A percentile compares a stretch with the other conserved stretches of the same genome.
These are phyloP conservation scores for Fusarium torulosum DNA, from an alignment of 2,329 filamentous ascomycete genomes.

Conservation along the genomic window DNA sequence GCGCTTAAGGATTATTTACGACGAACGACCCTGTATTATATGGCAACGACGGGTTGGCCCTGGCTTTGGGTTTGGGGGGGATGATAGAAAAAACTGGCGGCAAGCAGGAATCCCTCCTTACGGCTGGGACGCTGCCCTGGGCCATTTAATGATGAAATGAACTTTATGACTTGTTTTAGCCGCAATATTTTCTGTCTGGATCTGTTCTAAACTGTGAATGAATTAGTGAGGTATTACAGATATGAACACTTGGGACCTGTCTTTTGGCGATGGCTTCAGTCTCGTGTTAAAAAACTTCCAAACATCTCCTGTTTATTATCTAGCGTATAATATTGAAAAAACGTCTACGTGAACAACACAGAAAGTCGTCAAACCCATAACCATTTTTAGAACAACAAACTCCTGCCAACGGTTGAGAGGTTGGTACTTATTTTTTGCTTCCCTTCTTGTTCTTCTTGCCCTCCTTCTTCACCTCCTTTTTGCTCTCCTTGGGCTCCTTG, in stretches of 20 bases:
- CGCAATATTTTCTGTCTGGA: slow-evolving; percentile 23
- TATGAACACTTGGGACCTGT: neutral
- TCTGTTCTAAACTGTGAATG: slow-evolving; percentile 4
- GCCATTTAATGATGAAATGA: slow-evolving; percentile 49
- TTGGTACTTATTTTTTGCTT: slow-evolving; percentile 45
- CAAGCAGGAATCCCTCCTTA: slow-evolving; percentile 34
- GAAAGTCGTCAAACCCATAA: slow-evolving; percentile 26
- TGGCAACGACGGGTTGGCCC: slow-evolving; percentile 29
- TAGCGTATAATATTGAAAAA: slow-evolving; percentile 29
- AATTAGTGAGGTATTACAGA: slow-evolving; percentile 5
- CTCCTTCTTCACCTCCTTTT: neutral
- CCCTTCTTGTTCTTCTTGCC: slow-evolving; percentile 48
- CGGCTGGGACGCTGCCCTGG: slow-evolving; percentile 24
- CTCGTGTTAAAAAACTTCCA: neutral
- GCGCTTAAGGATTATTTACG: slow-evolving; percentile 33
- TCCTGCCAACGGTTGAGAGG: slow-evolving; percentile 24
- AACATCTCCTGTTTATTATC: slow-evolving; percentile 32
- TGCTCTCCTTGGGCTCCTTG: neutral
- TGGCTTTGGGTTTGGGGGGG: slow-evolving; percentile 29
- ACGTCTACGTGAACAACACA: slow-evolving; percentile 30
- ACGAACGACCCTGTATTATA: slow-evolving; percentile 47
- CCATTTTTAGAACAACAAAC: slow-evolving; percentile 40
- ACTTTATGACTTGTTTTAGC: slow-evolving; percentile 45
- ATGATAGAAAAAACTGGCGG: slow-evolving; percentile 48
- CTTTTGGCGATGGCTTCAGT: neutral